A percentile compares a stretch with the other conserved stretches of the same genome.
Evolutionary conservation across 2,329 filamentous ascomycete genomes (phyloP).

Genomic region (Davidsoniella neocaledoniae): DNA sequence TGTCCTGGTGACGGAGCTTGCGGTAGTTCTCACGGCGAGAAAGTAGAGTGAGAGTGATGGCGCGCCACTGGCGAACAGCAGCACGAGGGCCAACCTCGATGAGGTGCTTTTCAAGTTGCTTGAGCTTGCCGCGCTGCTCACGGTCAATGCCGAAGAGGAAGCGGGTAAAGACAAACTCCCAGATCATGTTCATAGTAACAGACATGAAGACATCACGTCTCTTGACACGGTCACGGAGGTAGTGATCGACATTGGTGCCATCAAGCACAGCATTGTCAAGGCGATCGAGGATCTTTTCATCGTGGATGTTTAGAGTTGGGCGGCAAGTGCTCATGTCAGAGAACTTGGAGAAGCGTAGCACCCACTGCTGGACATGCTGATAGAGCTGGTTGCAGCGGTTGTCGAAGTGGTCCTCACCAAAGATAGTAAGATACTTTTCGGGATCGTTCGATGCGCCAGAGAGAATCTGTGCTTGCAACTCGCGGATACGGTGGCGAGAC

Average conservation of each 20-base stretch:
- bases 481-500: constrained; percentile 45
- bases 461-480: constrained; percentile 37
- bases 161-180: constrained; percentile 95
- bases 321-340: constrained; percentile 84
- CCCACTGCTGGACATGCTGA: constrained; percentile 94
- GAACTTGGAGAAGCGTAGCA: constrained; percentile 92
- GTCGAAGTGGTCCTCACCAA: constrained; percentile 92
- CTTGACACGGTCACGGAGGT: constrained; percentile 72
- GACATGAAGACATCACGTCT: constrained; percentile 96
- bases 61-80: constrained; percentile 95
- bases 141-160: constrained; percentile 98
- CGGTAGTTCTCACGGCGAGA: constrained; percentile 66
- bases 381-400: constrained; percentile 86
- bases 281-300: constrained; percentile 85
- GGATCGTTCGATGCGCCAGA: constrained; percentile 20
- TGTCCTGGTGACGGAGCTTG: constrained; percentile 71
- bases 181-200: constrained; percentile 97
- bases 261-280: constrained; percentile 91
- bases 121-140: constrained; percentile 94
- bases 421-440: constrained; percentile 56
- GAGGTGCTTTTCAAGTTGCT: constrained; percentile 82
- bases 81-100: constrained; percentile 70
- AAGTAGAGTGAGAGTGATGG: constrained; percentile 81
- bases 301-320: constrained; percentile 64
- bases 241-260: constrained; percentile 78